Evolutionary conservation across 805 yeast genomes (phyloP).

Genomic region (Zygoascus flipseniorum): DNA sequence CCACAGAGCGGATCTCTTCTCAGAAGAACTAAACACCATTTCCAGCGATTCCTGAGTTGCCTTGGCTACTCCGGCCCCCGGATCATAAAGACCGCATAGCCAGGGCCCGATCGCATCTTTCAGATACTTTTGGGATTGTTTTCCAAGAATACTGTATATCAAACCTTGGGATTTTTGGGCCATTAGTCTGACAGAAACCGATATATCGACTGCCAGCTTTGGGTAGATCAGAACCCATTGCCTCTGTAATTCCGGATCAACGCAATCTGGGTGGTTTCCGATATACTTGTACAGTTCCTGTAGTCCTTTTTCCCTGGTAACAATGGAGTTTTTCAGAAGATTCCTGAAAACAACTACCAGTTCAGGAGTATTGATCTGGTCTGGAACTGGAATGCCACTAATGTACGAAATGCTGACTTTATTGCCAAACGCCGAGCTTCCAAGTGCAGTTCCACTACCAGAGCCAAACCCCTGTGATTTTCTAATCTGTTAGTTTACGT

Average conservation of each 20-base stretch:
- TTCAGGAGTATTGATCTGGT: constrained; percentile 37
- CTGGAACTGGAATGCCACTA: constrained; percentile 70
- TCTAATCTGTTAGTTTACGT: neutral
- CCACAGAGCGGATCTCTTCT: constrained; percentile 52
- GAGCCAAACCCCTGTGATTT: neutral
- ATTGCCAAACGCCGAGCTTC: constrained; percentile 8
- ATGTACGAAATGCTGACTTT: constrained; percentile 66
- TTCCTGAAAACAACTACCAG: constrained; percentile 65
- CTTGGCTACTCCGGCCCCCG: constrained; percentile 52
- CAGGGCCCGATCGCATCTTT: constrained; percentile 67
- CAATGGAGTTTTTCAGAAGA: constrained; percentile 66
- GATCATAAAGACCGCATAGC: constrained; percentile 63
- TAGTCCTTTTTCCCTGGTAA: constrained; percentile 79
- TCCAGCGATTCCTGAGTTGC: constrained; percentile 41
- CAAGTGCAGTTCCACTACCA: neutral
- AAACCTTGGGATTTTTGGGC: constrained; percentile 60
- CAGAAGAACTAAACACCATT: constrained; percentile 48
- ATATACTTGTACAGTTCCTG: constrained; percentile 40
- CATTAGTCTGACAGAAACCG: constrained; percentile 51
- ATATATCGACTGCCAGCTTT: constrained; percentile 63
- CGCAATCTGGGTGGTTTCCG: constrained; percentile 15
- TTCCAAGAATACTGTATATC: constrained; percentile 44
- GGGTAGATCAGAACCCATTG: constrained; percentile 71
- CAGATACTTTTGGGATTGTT: constrained; percentile 53
- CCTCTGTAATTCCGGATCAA: constrained; percentile 53